Conservation (phyloP, 2,329 filamentous ascomycete genomes). For the Pyrenophora teres region DNA sequence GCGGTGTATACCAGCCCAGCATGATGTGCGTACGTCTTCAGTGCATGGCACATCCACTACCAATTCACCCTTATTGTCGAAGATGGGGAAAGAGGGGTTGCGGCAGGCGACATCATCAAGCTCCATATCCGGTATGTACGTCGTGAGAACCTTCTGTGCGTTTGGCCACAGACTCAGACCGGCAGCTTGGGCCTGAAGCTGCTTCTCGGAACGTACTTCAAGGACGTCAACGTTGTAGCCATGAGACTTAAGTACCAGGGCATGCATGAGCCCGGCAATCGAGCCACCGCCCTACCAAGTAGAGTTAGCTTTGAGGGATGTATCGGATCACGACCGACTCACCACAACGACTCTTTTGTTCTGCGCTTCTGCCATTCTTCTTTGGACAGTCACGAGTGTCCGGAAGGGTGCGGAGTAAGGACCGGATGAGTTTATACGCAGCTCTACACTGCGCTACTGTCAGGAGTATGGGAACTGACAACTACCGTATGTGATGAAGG, state of each 20-base stretch:
- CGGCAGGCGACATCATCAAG: slow-evolving; percentile 12
- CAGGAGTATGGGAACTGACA: too few relatives aligned
- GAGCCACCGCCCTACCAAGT: slow-evolving; percentile 15
- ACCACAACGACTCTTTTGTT: too few relatives aligned
- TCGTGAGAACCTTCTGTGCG: slow-evolving; percentile 17
- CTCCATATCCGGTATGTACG: slow-evolving; percentile 9
- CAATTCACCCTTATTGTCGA: slow-evolving; percentile 13
- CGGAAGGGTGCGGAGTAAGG: not conserved
- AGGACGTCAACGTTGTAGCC: slow-evolving; percentile 20
- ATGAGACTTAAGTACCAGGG: slow-evolving; percentile 22
- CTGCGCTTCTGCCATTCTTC: too few relatives aligned
- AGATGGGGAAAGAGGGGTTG: slow-evolving; percentile 14
- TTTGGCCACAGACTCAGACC: slow-evolving; percentile 23
- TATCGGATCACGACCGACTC: too few relatives aligned
- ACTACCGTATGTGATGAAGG: too few relatives aligned
- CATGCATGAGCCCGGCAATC: slow-evolving; percentile 28
- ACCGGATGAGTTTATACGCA: not conserved
- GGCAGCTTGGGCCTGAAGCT: slow-evolving; percentile 21
- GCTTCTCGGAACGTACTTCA: slow-evolving; percentile 13
- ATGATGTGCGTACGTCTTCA: slow-evolving; percentile 17
- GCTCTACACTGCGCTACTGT: not conserved
- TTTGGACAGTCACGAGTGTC: not conserved
- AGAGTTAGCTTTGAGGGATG: too few relatives aligned
- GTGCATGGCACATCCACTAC: slow-evolving; percentile 4
- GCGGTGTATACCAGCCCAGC: slow-evolving; percentile 20